Conservation (phyloP, 768 basidiomycete genomes). For the Russula griseocarnosa region DNA sequence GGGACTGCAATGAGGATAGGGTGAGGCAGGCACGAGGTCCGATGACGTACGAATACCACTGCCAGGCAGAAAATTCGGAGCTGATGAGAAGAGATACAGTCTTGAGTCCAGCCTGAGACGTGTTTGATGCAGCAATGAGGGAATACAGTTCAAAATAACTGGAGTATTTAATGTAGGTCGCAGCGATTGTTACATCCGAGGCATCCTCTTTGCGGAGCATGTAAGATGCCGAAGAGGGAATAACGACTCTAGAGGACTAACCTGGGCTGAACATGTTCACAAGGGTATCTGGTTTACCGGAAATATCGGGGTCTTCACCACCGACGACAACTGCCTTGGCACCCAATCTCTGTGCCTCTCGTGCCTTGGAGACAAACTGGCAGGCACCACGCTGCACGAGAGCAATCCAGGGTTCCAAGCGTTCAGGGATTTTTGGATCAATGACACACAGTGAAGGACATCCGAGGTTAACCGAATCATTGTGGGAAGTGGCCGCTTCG, state of each 20-base stretch:
- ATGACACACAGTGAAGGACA: constrained; percentile 65
- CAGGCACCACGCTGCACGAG: constrained; percentile 87
- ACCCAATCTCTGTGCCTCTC: constrained; percentile 52
- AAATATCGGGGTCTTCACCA: constrained; percentile 63
- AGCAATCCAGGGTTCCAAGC: constrained; percentile 79
- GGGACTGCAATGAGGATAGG: constrained; percentile 13
- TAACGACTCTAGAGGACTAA: constrained; percentile 35
- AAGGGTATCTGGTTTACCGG: constrained; percentile 68
- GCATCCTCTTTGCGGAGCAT: constrained; percentile 59
- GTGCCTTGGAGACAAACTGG: constrained; percentile 83
- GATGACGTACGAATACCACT: constrained; percentile 81
- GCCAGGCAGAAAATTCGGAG: constrained; percentile 79
- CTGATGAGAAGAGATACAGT: constrained; percentile 76
- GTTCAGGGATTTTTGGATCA: constrained; percentile 54
- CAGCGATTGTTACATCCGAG: constrained; percentile 76
- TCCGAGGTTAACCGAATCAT: constrained; percentile 44
- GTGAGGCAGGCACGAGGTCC: constrained; percentile 12
- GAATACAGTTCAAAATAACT: constrained; percentile 68
- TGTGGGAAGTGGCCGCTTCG: constrained; percentile 25
- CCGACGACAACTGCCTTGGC: constrained; percentile 92
- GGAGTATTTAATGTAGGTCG: constrained; percentile 83
- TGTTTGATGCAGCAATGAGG: constrained; percentile 71
- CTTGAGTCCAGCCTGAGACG: constrained; percentile 69
- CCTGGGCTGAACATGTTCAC: constrained; percentile 93
- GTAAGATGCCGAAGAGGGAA: constrained; percentile 8